phyloP scores from a whole-genome alignment of 129 eudicot genomes.

The Cynara cardunculus region DNA sequence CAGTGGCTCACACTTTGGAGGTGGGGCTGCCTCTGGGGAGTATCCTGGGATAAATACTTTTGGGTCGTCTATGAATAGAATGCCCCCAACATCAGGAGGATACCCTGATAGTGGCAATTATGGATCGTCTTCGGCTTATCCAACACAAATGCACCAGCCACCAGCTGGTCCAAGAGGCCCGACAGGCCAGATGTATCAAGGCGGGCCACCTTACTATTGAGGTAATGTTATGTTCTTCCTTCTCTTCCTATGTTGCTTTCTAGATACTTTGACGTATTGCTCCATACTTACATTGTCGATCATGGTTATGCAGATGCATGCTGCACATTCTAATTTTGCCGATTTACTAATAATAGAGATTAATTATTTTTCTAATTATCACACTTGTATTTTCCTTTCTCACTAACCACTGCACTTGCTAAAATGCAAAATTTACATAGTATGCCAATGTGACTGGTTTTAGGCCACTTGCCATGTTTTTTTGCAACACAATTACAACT shows the following conservation, averaged over 20 bases:
- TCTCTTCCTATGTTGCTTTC: not conserved
- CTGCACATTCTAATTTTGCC: not conserved
- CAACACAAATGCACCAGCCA: constrained; percentile 46
- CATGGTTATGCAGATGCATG: not conserved
- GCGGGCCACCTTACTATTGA: constrained; percentile 74
- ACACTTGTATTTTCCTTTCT: not conserved
- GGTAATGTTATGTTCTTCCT: constrained; percentile 29
- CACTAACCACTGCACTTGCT: not conserved
- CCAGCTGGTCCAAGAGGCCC: constrained; percentile 64
- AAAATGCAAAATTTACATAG: not conserved
- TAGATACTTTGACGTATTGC: not conserved
- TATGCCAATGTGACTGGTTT: not conserved
- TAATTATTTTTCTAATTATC: not conserved
- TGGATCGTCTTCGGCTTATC: constrained; percentile 47
- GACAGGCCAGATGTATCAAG: constrained; percentile 61
- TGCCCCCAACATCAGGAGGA: constrained; percentile 58
- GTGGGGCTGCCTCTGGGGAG: constrained; percentile 43
- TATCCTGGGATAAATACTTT: constrained; percentile 34
- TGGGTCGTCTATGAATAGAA: constrained; percentile 42
- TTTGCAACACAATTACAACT: not conserved
- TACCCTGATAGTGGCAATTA: constrained; percentile 59
- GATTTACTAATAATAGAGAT: not conserved
- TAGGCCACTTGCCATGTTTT: not conserved
- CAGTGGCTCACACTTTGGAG: constrained; percentile 44
- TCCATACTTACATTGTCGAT: not conserved